These are phyloP conservation scores for Ilex paraguariensis DNA, from an alignment of 305 asterid genomes.

Conservation along the genomic window DNA sequence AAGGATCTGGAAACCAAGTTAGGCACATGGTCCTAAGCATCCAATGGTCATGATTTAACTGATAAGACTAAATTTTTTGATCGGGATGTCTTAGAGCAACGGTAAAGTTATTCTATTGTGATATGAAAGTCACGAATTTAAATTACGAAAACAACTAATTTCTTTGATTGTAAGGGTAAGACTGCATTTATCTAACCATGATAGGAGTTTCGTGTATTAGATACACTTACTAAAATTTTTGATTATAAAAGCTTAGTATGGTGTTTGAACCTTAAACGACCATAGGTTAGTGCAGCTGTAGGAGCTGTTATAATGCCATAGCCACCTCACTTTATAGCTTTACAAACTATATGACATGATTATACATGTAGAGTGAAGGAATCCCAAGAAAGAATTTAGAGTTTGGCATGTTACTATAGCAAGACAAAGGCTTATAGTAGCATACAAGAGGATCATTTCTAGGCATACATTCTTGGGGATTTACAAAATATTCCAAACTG, in stretches of 20 bases:
- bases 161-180: too few species aligned
- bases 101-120: too few species aligned
- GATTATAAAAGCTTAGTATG: too few species aligned
- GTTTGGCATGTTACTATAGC: conserved; percentile 75
- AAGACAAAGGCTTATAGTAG: conserved; percentile 34
- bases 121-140: too few species aligned
- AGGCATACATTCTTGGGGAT: conserved; percentile 49
- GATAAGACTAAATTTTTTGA: neutral
- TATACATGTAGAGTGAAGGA: conserved; percentile 25
- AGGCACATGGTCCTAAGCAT: neutral
- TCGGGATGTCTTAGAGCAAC: too few species aligned
- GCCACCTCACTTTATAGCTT: neutral
- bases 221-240: too few species aligned
- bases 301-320: neutral
- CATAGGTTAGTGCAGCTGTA: too few species aligned
- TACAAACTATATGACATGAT: neutral
- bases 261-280: too few species aligned
- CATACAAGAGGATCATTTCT: conserved; percentile 22
- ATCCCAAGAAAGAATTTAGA: conserved; percentile 63
- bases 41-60: neutral
- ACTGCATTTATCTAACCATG: too few species aligned
- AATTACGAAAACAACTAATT: too few species aligned
- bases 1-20: neutral
- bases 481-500: conserved; percentile 40
- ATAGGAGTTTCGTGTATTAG: too few species aligned